Percentiles rank a stretch among this genome's conserved stretches.
Evolutionary conservation across 139 green algal genomes (phyloP).

Genomic region (Coccomyxa sp.): DNA sequence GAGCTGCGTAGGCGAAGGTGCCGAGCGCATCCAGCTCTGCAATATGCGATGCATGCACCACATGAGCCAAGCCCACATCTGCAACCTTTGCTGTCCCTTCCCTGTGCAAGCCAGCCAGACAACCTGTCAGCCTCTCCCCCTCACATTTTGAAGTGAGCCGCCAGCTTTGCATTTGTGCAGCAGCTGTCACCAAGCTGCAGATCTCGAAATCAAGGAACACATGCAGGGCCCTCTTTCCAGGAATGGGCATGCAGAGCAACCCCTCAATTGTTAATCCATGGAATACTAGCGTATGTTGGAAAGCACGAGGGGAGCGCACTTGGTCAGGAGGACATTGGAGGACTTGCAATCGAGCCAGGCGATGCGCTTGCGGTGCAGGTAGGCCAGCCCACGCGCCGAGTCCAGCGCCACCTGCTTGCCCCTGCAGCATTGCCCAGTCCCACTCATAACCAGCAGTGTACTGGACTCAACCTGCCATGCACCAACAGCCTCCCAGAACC

Average conservation of each 20-base stretch:
- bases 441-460: not conserved
- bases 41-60: slow-evolving; percentile 7
- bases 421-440: not conserved
- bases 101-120: no score
- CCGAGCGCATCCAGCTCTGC: not conserved
- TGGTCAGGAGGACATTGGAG: slow-evolving; percentile 21
- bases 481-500: not conserved
- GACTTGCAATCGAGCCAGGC: slow-evolving; percentile 22
- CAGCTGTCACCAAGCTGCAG: no score
- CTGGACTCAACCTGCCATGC: not conserved
- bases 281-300: no score
- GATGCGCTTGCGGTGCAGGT: slow-evolving; percentile 19
- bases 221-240: no score
- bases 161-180: no score
- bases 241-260: no score
- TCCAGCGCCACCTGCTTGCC: slow-evolving; percentile 22
- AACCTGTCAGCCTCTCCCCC: no score
- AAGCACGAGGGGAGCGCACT: not conserved
- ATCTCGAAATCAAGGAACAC: no score
- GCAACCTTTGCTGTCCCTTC: slow-evolving; percentile 25
- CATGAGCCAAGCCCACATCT: slow-evolving; percentile 24
- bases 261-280: no score
- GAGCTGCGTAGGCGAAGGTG: slow-evolving; percentile 18
- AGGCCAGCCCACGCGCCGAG: slow-evolving; percentile 14
- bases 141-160: no score